Evolutionary conservation across 2,329 filamentous ascomycete species (phyloP).

Genomic region (Calonectria crousiana): DNA sequence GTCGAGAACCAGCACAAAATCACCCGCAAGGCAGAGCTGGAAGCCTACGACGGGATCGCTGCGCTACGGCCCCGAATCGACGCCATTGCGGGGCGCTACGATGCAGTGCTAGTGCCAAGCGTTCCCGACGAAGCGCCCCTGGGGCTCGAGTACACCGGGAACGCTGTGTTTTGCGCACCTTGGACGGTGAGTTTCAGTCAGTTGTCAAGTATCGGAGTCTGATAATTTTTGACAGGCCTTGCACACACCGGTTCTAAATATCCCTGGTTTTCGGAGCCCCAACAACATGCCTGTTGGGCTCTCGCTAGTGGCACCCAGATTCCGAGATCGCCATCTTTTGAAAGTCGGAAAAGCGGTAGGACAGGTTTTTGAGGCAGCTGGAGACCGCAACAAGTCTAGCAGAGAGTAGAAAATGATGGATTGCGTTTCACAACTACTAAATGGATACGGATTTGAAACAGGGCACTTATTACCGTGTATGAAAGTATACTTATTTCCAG

Average conservation of each 20-base stretch:
- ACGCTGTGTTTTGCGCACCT: slow-evolving; percentile 60
- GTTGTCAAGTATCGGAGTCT: slow-evolving; percentile 30
- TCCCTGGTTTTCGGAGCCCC: slow-evolving; percentile 30
- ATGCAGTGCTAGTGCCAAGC: slow-evolving; percentile 68
- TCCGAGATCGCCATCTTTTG: slow-evolving; percentile 32
- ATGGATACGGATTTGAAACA: neutral
- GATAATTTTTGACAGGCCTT: slow-evolving; percentile 19
- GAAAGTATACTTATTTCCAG: neutral
- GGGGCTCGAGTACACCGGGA: slow-evolving; percentile 66
- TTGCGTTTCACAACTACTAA: neutral
- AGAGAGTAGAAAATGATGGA: neutral
- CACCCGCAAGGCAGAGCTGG: slow-evolving; percentile 59
- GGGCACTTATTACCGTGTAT: neutral
- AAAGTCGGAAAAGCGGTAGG: slow-evolving; percentile 11
- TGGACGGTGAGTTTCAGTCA: slow-evolving; percentile 60
- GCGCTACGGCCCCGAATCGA: no score
- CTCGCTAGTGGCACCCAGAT: slow-evolving; percentile 29
- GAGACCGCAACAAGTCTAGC: neutral
- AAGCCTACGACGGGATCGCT: slow-evolving; percentile 59
- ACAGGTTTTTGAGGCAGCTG: neutral
- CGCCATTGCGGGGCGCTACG: slow-evolving; percentile 60
- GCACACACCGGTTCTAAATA: slow-evolving; percentile 30
- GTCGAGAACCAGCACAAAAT: slow-evolving; percentile 62
- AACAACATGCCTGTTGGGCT: slow-evolving; percentile 35
- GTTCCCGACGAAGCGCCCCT: slow-evolving; percentile 69